These are phyloP conservation scores for Penstemon eatonii DNA, from an alignment of 257 asterid genomes.

Conservation along the genomic window DNA sequence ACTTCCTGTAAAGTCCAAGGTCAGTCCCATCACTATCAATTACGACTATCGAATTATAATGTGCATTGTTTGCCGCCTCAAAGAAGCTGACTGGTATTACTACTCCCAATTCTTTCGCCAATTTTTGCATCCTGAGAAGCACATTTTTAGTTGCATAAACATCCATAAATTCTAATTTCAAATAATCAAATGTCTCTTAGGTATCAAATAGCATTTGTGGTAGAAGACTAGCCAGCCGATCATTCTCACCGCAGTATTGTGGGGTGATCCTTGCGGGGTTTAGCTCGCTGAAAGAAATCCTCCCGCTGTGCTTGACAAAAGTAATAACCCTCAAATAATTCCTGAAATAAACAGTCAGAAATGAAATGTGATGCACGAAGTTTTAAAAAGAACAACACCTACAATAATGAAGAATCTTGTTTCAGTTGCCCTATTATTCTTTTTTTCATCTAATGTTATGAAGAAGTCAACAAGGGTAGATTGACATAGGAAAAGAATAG, in stretches of 20 bases:
- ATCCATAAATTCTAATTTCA: not conserved
- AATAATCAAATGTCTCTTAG: not conserved
- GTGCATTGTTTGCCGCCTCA: slow-evolving; percentile 97
- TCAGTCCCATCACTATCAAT: slow-evolving; percentile 97
- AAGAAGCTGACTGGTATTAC: slow-evolving; percentile 98
- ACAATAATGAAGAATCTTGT: slow-evolving; percentile 9
- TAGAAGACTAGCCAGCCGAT: slow-evolving; percentile 6
- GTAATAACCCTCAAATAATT: slow-evolving; percentile 92
- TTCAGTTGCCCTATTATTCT: not conserved
- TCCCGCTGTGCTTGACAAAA: slow-evolving; percentile 97
- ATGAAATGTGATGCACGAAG: not conserved
- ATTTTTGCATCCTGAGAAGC: slow-evolving; percentile 76
- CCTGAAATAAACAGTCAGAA: slow-evolving; percentile 49
- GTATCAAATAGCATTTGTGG: not conserved
- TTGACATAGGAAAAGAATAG: too few relatives aligned
- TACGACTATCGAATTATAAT: slow-evolving; percentile 83
- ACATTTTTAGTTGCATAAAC: slow-evolving; percentile 10
- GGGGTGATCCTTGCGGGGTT: slow-evolving; percentile 86
- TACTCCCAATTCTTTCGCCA: slow-evolving; percentile 90
- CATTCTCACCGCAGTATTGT: slow-evolving; percentile 64
- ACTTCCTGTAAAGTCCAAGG: slow-evolving; percentile 92
- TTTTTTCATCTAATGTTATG: not conserved
- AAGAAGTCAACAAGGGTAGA: too few relatives aligned
- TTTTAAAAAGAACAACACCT: not conserved
- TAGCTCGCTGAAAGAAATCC: slow-evolving; percentile 78